phyloP scores from a whole-genome alignment of 2,329 filamentous ascomycete genomes.

The Magnaporthales sp. region DNA sequence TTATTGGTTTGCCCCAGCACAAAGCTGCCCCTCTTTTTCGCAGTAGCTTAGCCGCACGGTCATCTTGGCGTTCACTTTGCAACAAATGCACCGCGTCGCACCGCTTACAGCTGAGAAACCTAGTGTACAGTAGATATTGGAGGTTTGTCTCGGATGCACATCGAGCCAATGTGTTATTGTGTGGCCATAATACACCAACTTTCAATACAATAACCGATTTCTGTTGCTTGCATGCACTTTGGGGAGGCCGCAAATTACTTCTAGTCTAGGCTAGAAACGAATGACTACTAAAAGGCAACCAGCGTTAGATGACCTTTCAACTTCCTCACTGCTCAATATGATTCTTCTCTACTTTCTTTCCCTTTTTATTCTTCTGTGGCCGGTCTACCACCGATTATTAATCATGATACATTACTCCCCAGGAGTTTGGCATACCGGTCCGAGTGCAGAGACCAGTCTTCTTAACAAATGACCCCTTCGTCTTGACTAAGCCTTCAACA shows the following conservation, averaged over 20 bases:
- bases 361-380: not conserved
- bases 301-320: not conserved
- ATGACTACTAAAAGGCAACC: not conserved
- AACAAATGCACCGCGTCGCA: too few relatives aligned
- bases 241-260: too few relatives aligned
- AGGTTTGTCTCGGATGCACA: too few relatives aligned
- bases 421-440: not conserved
- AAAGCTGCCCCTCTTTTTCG: not conserved
- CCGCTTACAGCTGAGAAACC: too few relatives aligned
- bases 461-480: not conserved
- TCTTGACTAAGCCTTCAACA: slow-evolving; percentile 25
- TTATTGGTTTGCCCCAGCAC: not conserved
- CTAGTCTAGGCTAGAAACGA: not conserved
- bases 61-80: too few relatives aligned
- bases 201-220: too few relatives aligned
- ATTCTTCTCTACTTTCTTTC: not conserved
- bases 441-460: not conserved
- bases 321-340: not conserved
- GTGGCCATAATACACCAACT: too few relatives aligned
- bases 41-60: too few relatives aligned
- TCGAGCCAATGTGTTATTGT: too few relatives aligned
- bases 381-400: not conserved
- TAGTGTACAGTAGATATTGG: too few relatives aligned
- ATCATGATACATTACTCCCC: not conserved
- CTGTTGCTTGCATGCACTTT: too few relatives aligned